Evolutionary conservation across 2,329 filamentous ascomycete genomes (phyloP).

Genomic region (Drechslerella coelobrocha): DNA sequence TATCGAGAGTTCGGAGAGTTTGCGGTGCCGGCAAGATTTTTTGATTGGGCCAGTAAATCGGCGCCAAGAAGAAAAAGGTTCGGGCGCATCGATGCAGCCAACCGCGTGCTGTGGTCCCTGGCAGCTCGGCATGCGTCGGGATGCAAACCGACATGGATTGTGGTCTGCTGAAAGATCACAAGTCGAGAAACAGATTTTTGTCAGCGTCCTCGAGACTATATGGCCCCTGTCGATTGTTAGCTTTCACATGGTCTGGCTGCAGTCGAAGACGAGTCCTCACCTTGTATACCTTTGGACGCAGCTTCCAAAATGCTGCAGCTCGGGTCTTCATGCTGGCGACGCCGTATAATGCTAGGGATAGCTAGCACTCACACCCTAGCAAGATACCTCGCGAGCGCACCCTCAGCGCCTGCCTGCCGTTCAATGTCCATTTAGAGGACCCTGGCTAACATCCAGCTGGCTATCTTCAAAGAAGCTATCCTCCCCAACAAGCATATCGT

Average conservation of each 20-base stretch:
- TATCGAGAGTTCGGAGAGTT: neutral
- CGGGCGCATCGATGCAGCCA: neutral
- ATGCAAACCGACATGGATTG: neutral
- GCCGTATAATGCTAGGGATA: no score
- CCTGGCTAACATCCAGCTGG: slow-evolving; percentile 1
- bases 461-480: slow-evolving; percentile 17
- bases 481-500: slow-evolving; percentile 27
- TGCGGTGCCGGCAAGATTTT: slow-evolving; percentile 4
- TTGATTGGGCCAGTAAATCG: slow-evolving; percentile 18
- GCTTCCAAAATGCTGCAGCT: no score
- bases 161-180: neutral
- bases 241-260: no score
- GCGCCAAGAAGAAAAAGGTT: neutral
- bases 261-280: no score
- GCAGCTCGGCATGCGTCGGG: slow-evolving; percentile 15
- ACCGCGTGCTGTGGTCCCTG: neutral
- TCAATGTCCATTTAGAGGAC: neutral
- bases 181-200: no score
- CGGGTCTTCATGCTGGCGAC: no score
- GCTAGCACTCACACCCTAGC: no score
- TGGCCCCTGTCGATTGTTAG: no score
- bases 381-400: no score
- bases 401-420: no score
- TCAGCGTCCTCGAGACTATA: no score
- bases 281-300: no score